Evolutionary conservation across 1,284 basidiomycete species (phyloP).

Genomic region (Leccinum laetum): DNA sequence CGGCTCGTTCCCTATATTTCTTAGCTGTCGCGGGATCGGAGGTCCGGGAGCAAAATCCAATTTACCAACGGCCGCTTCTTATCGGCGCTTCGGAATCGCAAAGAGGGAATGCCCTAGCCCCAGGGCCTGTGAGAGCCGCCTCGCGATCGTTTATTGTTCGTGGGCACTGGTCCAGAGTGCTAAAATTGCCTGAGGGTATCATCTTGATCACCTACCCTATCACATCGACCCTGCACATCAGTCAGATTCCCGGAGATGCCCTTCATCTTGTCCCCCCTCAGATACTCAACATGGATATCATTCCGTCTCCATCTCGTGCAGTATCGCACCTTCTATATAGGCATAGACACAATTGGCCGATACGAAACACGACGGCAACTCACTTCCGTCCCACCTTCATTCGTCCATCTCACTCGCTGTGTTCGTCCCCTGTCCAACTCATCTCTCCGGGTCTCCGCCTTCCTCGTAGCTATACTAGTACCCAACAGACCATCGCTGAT

Average conservation of each 20-base stretch:
- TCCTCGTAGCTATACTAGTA: neutral
- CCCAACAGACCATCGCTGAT: slow-evolving; percentile 10
- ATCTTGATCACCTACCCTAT: slow-evolving; percentile 39
- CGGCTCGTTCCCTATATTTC: slow-evolving; percentile 8
- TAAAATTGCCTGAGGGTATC: slow-evolving; percentile 30
- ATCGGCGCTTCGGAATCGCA: slow-evolving; percentile 18
- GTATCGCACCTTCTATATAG: slow-evolving; percentile 18
- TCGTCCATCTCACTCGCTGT: neutral
- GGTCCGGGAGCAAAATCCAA: neutral
- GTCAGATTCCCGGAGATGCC: slow-evolving; percentile 31
- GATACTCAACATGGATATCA: slow-evolving; percentile 23
- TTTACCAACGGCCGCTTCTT: slow-evolving; percentile 4
- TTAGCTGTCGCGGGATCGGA: slow-evolving; percentile 11
- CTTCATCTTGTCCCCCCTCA: slow-evolving; percentile 24
- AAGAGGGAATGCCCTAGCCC: slow-evolving; percentile 24
- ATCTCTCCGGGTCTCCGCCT: slow-evolving; percentile 2
- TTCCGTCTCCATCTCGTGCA: slow-evolving; percentile 26
- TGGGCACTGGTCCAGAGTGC: slow-evolving; percentile 12
- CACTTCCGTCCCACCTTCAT: slow-evolving; percentile 14
- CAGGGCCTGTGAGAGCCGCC: slow-evolving; percentile 12
- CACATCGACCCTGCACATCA: slow-evolving; percentile 36
- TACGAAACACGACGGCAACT: slow-evolving; percentile 12
- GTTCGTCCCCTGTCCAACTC: neutral
- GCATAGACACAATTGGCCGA: slow-evolving; percentile 22
- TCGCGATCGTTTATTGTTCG: slow-evolving; percentile 21